Evolutionary conservation across 164 flowering plant species (phyloP).

Genomic region (Litsea cubeba): DNA sequence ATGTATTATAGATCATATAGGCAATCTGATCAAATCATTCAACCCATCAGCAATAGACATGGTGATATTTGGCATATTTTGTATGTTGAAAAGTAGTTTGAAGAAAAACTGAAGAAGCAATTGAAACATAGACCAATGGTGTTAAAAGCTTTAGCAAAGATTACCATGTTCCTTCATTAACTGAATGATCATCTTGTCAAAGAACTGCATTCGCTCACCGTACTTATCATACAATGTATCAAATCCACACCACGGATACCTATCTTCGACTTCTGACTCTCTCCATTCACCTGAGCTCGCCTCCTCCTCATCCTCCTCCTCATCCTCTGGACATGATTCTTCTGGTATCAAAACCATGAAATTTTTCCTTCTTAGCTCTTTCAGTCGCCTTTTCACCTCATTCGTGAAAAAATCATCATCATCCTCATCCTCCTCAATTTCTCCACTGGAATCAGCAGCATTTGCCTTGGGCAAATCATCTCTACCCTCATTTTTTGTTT

Average conservation of each 20-base stretch:
- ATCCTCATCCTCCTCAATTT: constrained; percentile 61
- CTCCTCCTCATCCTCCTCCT: constrained; percentile 34
- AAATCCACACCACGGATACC: constrained; percentile 53
- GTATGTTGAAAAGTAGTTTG: too few relatives aligned
- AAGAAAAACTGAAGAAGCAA: background rate
- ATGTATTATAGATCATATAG: too few relatives aligned
- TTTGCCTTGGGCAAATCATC: constrained; percentile 30
- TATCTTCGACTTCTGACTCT: constrained; percentile 48
- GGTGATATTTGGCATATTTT: too few relatives aligned
- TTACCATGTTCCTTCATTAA: constrained; percentile 65
- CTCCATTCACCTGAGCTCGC: constrained; percentile 62
- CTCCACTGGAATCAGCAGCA: constrained; percentile 31
- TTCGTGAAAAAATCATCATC: constrained; percentile 77
- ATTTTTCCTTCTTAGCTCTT: constrained; percentile 75
- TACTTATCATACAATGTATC: constrained; percentile 62
- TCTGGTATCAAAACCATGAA: constrained; percentile 91
- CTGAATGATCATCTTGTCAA: constrained; percentile 67
- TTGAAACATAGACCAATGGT: background rate
- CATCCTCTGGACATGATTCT: constrained; percentile 36
- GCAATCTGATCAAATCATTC: too few relatives aligned
- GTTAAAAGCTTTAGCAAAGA: background rate
- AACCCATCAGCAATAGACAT: too few relatives aligned
- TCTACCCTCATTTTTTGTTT: constrained; percentile 30
- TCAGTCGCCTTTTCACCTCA: constrained; percentile 81
- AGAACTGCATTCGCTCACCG: constrained; percentile 77